Percentiles rank a stretch among this genome's conserved stretches.
phyloP scores from a whole-genome alignment of 331 rosid species.

The Rhamnella rubrinervis region DNA sequence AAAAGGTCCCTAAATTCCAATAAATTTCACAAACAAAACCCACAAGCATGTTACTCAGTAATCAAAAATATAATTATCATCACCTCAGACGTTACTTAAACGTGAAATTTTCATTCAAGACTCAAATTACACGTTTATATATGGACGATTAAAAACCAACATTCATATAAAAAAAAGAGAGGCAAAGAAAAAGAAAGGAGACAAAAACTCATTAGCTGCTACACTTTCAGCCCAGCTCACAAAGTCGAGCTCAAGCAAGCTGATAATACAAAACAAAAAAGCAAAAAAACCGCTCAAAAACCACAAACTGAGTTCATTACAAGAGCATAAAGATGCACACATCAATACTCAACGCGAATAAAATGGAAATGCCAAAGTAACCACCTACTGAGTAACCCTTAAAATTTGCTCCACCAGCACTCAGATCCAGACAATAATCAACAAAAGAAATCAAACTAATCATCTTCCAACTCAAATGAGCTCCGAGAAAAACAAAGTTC shows the following conservation, averaged over 20 bases:
- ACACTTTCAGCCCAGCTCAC: conserved; percentile 8
- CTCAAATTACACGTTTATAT: background rate
- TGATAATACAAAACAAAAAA: conserved; percentile 2
- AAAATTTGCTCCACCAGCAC: conserved; percentile 7
- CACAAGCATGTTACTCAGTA: background rate
- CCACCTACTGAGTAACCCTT: conserved; percentile 13
- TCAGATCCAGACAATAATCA: conserved; percentile 55
- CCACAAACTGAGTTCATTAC: conserved; percentile 9
- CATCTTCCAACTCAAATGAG: conserved; percentile 27
- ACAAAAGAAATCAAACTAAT: conserved; percentile 6
- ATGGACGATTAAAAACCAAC: background rate
- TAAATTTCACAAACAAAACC: conserved; percentile 30
- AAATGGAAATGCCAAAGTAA: conserved; percentile 24
- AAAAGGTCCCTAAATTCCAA: conserved; percentile 29
- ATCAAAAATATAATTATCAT: background rate
- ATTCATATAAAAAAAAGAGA: background rate
- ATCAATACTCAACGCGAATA: background rate
- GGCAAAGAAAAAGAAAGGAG: background rate
- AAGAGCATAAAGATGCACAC: conserved; percentile 2
- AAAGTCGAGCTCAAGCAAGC: conserved; percentile 6
- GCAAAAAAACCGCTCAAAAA: conserved; percentile 11
- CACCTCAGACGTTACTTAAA: background rate
- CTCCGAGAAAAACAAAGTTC: conserved; percentile 28
- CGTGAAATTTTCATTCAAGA: background rate
- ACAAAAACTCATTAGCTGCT: background rate